phyloP scores from a whole-genome alignment of 345 rosid genomes.

The Linum tenue region DNA sequence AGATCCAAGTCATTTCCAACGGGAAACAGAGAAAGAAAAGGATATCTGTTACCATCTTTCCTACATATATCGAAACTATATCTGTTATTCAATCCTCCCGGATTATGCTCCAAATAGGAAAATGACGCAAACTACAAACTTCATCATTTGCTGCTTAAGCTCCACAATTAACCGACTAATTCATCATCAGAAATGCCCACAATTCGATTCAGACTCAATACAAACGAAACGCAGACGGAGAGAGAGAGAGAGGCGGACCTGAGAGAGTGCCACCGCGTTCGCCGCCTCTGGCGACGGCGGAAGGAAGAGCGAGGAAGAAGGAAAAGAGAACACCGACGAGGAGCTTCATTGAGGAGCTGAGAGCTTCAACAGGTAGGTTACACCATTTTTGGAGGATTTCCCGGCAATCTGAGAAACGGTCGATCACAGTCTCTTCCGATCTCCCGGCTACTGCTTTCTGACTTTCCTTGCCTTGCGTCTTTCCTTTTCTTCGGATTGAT shows the following conservation, averaged over 20 bases:
- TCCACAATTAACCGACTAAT: no score
- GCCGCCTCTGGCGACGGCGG: conserved; percentile 38
- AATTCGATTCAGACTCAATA: no score
- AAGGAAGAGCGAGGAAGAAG: conserved; percentile 16
- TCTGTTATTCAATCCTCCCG: neutral
- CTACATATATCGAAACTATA: neutral
- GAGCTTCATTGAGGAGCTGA: conserved; percentile 13
- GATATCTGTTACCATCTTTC: no score
- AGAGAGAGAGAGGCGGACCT: conserved; percentile 21
- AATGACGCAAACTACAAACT: neutral
- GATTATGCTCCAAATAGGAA: conserved; percentile 6
- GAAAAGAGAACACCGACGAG: conserved; percentile 5
- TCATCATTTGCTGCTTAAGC: neutral
- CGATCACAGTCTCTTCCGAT: neutral
- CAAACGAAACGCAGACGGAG: no score
- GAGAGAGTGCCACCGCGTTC: conserved; percentile 20
- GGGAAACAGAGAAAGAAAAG: neutral
- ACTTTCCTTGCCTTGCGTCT: no score
- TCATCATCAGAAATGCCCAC: neutral
- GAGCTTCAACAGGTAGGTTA: neutral
- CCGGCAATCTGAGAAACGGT: neutral
- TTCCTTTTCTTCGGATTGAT: no score
- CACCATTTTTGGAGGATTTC: neutral
- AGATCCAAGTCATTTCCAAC: neutral
- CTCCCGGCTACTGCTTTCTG: no score